Percentiles rank a stretch among this genome's conserved stretches.
These are phyloP conservation scores for Acer yangbiense DNA, from an alignment of 345 rosid genomes.

Conservation along the genomic window DNA sequence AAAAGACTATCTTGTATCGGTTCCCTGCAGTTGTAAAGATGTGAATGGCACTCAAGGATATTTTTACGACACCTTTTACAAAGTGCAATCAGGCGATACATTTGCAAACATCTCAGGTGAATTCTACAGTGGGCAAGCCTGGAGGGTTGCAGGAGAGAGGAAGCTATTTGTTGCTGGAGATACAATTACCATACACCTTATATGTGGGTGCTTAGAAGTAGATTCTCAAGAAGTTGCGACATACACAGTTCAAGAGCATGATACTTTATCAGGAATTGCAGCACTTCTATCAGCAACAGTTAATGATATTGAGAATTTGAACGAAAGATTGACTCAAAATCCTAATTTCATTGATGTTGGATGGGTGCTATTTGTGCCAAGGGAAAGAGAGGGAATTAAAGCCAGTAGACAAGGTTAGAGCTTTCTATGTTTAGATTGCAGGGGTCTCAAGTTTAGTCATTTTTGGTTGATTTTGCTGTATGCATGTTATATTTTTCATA, in stretches of 20 bases:
- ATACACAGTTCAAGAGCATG: constrained; percentile 34
- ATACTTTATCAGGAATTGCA: constrained; percentile 29
- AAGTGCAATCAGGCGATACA: constrained; percentile 16
- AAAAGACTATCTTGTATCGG: constrained; percentile 29
- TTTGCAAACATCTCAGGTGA: neutral
- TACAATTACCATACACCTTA: constrained; percentile 14
- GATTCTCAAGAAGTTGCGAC: constrained; percentile 28
- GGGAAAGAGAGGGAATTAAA: constrained; percentile 13
- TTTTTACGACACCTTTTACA: constrained; percentile 32
- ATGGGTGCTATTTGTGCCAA: constrained; percentile 40
- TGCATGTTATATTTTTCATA: neutral
- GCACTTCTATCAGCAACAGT: constrained; percentile 26
- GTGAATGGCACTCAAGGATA: constrained; percentile 35
- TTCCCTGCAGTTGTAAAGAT: constrained; percentile 40
- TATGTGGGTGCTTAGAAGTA: constrained; percentile 33
- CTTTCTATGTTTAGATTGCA: neutral
- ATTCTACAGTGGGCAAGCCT: constrained; percentile 33
- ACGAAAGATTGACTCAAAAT: constrained; percentile 16
- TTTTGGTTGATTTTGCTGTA: neutral
- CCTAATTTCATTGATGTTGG: constrained; percentile 33
- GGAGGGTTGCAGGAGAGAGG: constrained; percentile 23
- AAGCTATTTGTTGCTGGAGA: constrained; percentile 22
- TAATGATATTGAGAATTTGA: constrained; percentile 21
- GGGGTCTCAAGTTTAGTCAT: neutral
- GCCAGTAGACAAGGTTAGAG: constrained; percentile 23